Evolutionary conservation across 805 yeast genomes (phyloP), one percentile per base, ranked within the genome.

Genomic region (Phaffomyces opuntiae): DNA sequence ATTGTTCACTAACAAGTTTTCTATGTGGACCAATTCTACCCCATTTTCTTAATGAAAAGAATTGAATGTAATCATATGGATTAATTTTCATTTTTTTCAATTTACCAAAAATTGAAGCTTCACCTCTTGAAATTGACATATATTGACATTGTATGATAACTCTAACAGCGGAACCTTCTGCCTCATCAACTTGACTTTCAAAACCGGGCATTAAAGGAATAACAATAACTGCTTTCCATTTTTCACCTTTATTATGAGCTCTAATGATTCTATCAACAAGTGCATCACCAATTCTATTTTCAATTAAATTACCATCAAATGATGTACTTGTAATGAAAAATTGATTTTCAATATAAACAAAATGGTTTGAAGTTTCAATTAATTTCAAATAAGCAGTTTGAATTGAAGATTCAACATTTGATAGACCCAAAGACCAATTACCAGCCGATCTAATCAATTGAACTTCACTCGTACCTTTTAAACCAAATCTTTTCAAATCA

Each of bases 151-250:
- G 91, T 93, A 91, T 90, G 53, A 93, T 95, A 25, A 93, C 83
- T 58, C 99, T 79, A 5, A 93, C 89, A n/a, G 96, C 78, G 0
- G 96, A 85, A 2, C 96, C 99, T 53, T 89, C 96, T 14, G 93
- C 85, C 51, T 85, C 79, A 60, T 91, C 98, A 19, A 95, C 95
- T 53, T 88, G 86, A 26, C 96, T 81, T 58, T 85, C 93, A 63
- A 95, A 93, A 0, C 99, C 99, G 1, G 99, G 99, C 93, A 93
- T 88, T 53, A 93, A 71, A 3, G 99, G 99, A 51, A 93, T 88
- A 11, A 93, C 74, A 49, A 93, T 83, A 25, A 88, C 77, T 1
- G 98, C 98, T 51, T 81, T 82, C 99, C 99, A 93, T 11, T 70
- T 64, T 44, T 79, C 83, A 6, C 80, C 78, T 49, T 82, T 85